Evolutionary conservation across 192 early-diverging fungal genomes (phyloP), one percentile per base, ranked within the genome.

Genomic region (Jimgerdemannia lactiflua): DNA sequence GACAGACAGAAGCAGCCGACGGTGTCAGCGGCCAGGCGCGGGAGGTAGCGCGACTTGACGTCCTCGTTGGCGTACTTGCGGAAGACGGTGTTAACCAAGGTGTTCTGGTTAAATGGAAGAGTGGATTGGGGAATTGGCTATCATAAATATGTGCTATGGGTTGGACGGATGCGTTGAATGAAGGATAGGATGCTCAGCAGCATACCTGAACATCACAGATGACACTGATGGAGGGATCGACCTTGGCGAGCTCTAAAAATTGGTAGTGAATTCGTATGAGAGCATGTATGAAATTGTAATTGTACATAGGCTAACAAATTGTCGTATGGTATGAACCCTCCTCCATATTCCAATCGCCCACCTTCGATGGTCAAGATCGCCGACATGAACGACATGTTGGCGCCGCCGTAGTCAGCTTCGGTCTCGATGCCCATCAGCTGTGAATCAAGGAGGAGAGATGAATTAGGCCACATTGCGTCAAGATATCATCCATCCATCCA

Each of bases 371-470:
- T 93, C 42, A 96, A 77, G 63, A 96, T 93, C 41, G 93, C 95
- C 20, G 94, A 92, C 43, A 89, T 89, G 79, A 97, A 96, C 0
- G 94, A 95, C 4, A 92, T 88, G 42, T 91, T 90, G 65, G 94
- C 83, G 67, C 97, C 97, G 75, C 89, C 92, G 29, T 89, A 88
- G 43, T 97, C 93, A 9, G 86, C 67, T 2, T 92, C 86, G 3
- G 95, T 94, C 83, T 99, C 98, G 79, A 99, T 90, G 54, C 94
- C 96, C 98, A 99, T 99, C 39, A 99, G 84, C 82, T 90, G 77
- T 17, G 64, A 70, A 73, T 4, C 39, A 59, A 14, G 2, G 14
- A 6, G 14, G 49, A 59, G 49, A 59, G 14, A 59, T 29, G 29
- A 29, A 18, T 64, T 3, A 71, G 29, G 29, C 29, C 29, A 29